Base-by-base conservation (phyloP, 257 asterid species). In the Solanum phureja region DNA sequence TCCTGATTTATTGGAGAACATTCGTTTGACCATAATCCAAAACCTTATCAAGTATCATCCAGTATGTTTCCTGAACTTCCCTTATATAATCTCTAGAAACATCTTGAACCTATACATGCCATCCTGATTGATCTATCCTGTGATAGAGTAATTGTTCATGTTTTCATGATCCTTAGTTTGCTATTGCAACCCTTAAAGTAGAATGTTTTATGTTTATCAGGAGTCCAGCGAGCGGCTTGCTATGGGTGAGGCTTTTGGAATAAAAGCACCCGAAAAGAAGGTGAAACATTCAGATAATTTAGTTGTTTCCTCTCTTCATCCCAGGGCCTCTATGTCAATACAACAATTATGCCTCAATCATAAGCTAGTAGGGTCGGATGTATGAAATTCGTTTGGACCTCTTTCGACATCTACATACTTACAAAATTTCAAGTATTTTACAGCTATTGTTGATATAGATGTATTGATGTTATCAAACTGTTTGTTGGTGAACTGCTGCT, bases 21-120 rank as follows among this genome's bases (percentile, higher is more conserved):
- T 97, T 91, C 99, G 99, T 84, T 88, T 97, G 91, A 95, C 99
- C 91, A 97, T 97, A 83, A 94, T 97, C 91, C 95, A 91, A 92
- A 97, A 97, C 91, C 94, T 97, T 81, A 95, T 97, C 56, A 97
- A 94, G 89, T 97, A 93, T 92, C 99, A 97, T 88, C 99, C 99
- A 9, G 99, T 97, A 95, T 85, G 95, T 92, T 87, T 89, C 60
- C 87, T 84, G 73, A 86, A 74, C 82, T 86, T 71, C 60, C 88
- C 21, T 34, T 73, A 24, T 83, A 86, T 75, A 62, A 86, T n/a
- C 40, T 38, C 44, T 83, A 42, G 16, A 27, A 9, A 40, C 77
- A 31, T 58, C 42, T 34, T 34, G 66, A 33, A 37, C 31, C 66
- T 56, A 21, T 8, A 34, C 33, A 35, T 31, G 29, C 11, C 85